These are phyloP conservation scores for Skeletonema menzelii DNA, from an alignment of 108 stramenopile species.

Conservation along the genomic window DNA sequence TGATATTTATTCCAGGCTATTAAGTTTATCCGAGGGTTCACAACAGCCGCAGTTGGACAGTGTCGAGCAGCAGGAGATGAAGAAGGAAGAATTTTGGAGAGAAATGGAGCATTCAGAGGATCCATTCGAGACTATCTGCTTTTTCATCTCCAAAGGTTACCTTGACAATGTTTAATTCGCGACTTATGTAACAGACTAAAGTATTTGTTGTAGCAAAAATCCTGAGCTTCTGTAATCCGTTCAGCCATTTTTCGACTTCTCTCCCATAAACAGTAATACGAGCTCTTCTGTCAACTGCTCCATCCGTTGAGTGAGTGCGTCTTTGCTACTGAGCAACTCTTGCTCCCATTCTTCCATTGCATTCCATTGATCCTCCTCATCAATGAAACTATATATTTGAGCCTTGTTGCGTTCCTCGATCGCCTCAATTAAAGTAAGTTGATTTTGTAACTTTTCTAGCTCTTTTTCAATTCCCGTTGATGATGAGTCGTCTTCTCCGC, in stretches of 20 bases:
- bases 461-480: slow-evolving; percentile 23
- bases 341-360: slow-evolving; percentile 45
- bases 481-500: not conserved
- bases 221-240: not conserved
- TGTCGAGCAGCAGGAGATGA: slow-evolving; percentile 17
- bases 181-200: not conserved
- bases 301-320: slow-evolving; percentile 9
- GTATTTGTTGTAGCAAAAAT: not conserved
- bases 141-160: slow-evolving; percentile 69
- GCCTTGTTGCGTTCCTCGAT: slow-evolving; percentile 47
- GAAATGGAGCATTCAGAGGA: slow-evolving; percentile 80
- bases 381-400: slow-evolving; percentile 53
- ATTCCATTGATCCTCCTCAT: slow-evolving; percentile 63
- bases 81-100: slow-evolving; percentile 81
- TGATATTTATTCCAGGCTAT: slow-evolving; percentile 69
- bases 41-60: not conserved
- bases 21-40: slow-evolving; percentile 25
- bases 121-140: slow-evolving; percentile 70
- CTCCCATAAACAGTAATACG: slow-evolving; percentile 36
- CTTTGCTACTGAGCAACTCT: slow-evolving; percentile 39
- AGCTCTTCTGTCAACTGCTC: slow-evolving; percentile 34
- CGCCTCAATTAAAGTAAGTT: slow-evolving; percentile 36
- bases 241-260: slow-evolving; percentile 35
- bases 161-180: slow-evolving; percentile 18
- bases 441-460: slow-evolving; percentile 32